Base-by-base conservation (phyloP, 2,329 filamentous ascomycete species). In the Coniochaeta sp. region DNA sequence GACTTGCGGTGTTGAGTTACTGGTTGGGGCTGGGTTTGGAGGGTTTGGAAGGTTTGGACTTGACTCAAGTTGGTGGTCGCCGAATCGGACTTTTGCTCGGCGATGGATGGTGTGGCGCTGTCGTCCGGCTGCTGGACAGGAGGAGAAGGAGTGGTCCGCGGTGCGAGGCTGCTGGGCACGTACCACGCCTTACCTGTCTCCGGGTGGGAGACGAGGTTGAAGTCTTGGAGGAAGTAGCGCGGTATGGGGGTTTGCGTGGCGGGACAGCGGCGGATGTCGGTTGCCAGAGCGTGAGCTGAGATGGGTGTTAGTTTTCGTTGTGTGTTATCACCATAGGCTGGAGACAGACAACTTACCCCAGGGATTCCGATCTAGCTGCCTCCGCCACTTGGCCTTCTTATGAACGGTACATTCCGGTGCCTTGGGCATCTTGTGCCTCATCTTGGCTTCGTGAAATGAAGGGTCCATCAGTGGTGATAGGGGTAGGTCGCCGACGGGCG, bases 201-300 rank as follows among this genome's bases (percentile, higher is more conserved):
- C 0, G 83, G 83, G 51, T 86, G 76, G 1, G 68, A 61, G 12
- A 82, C 68, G 2, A 82, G 60, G 26, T 76, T 73, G 54, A 89
- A 83, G 28, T 79, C 71, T 51, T 86, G 78, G 4, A 89, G 68
- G 61, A 89, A 86, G 59, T 77, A 82, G 13, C 65, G 66, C 1
- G 87, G 87, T 6, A 89, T 65, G 1, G 61, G 60, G 0, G 64
- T 61, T 0, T 60, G 55, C 1, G 82, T 82, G 28, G 77, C 61
- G 20, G 65, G 60, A 59, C 85, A 88, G 52, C 64, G 58, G 51
- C 87, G 81, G 20, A 85, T 52, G 0, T 82, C 80, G 0, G 78
- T 78, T 27, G 79, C 78, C 20, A 91, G 75, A 6, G 82, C 79
- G 42, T 75, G 75, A 3, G 86, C 85, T 87, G 51, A 24, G 12